Evolutionary conservation across 192 early-diverging fungal genomes (phyloP).

Genomic region (Dispira parvispora): DNA sequence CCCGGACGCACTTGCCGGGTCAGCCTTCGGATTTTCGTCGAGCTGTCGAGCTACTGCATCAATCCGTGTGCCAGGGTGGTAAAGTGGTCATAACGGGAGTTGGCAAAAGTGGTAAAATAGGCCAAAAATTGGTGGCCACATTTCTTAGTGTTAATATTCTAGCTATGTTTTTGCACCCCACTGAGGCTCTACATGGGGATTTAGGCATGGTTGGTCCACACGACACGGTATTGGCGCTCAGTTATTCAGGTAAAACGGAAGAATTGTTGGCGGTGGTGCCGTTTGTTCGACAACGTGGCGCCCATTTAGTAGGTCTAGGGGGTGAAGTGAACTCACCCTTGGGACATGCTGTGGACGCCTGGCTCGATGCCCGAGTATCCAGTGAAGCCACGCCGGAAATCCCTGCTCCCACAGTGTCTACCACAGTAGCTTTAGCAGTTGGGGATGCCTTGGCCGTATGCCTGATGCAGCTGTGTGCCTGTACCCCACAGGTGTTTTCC

Average conservation of each 20-base stretch:
- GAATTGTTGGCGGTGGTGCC: slow-evolving; percentile 22
- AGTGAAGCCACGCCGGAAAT: slow-evolving; percentile 19
- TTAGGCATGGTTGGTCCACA: slow-evolving; percentile 17
- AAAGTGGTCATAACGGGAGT: slow-evolving; percentile 29
- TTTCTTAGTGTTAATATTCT: slow-evolving; percentile 22
- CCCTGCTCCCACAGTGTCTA: slow-evolving; percentile 28
- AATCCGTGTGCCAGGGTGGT: slow-evolving; percentile 19
- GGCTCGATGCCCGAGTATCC: slow-evolving; percentile 24
- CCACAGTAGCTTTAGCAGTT: slow-evolving; percentile 25
- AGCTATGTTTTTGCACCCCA: slow-evolving; percentile 26
- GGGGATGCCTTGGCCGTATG: slow-evolving; percentile 26
- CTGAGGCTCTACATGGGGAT: slow-evolving; percentile 29
- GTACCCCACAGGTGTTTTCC: slow-evolving; percentile 22
- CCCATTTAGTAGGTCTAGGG: slow-evolving; percentile 23
- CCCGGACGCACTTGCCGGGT: slow-evolving; percentile 1
- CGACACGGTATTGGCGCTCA: slow-evolving; percentile 24
- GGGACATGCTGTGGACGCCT: slow-evolving; percentile 21
- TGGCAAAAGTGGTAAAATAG: slow-evolving; percentile 31
- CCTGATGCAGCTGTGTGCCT: slow-evolving; percentile 18
- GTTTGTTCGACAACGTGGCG: slow-evolving; percentile 19
- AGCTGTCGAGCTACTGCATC: slow-evolving; percentile 18
- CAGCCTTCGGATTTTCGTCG: slow-evolving; percentile 12
- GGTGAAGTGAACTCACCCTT: slow-evolving; percentile 23
- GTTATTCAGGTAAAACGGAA: slow-evolving; percentile 29
- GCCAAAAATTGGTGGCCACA: slow-evolving; percentile 26